phyloP scores from a whole-genome alignment of 225 moss, liverwort and hornwort genomes.

The Polytrichum formosum region DNA sequence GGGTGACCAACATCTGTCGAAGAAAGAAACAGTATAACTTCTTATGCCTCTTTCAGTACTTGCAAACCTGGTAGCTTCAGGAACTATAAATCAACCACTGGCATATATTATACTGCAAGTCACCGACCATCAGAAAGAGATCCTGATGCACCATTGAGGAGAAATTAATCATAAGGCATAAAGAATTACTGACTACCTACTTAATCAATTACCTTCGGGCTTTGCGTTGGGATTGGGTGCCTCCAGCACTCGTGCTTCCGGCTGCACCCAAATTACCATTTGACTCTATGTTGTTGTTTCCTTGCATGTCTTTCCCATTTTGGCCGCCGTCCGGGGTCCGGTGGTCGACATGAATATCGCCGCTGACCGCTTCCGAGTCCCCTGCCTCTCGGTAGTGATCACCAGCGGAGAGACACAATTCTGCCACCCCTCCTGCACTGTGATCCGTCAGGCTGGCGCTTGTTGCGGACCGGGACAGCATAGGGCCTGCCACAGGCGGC shows the following conservation, averaged over 20 bases:
- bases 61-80: too few species aligned
- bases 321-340: conserved; percentile 20
- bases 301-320: background rate
- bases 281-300: conserved; percentile 2
- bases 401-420: conserved; percentile 25
- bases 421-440: conserved; percentile 25
- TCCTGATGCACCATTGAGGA: too few species aligned
- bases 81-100: too few species aligned
- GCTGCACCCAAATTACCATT: conserved; percentile 21
- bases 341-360: conserved; percentile 10
- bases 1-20: conserved; percentile 84
- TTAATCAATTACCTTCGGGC: conserved; percentile 22
- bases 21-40: background rate
- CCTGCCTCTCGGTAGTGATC: conserved; percentile 22
- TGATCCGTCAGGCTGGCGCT: conserved; percentile 4
- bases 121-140: too few species aligned
- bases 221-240: conserved; percentile 34
- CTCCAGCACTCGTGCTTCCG: conserved; percentile 21
- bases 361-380: conserved; percentile 34
- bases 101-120: too few species aligned
- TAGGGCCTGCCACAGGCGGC: conserved; percentile 33
- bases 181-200: too few species aligned
- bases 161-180: too few species aligned
- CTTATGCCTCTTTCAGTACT: too few species aligned
- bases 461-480: conserved; percentile 42